These are phyloP conservation scores for Ensete ventricosum DNA, from an alignment of 176 grass and related monocot genomes.

Conservation along the genomic window DNA sequence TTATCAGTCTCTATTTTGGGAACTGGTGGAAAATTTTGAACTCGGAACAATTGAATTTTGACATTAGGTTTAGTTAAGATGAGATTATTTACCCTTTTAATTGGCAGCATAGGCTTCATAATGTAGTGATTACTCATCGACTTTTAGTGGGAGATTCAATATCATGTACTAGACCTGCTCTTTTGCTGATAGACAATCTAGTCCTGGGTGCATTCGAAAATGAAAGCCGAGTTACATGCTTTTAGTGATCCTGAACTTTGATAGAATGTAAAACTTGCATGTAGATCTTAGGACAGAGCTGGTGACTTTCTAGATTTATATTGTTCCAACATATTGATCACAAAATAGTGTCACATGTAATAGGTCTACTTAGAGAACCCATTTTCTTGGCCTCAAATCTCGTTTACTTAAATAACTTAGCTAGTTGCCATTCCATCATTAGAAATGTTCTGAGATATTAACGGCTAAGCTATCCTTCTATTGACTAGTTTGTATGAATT, in stretches of 20 bases:
- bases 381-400: neutral
- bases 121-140: neutral
- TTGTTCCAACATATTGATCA: neutral
- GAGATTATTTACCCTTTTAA: neutral
- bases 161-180: neutral
- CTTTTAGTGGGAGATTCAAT: neutral
- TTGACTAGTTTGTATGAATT: no score
- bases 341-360: neutral
- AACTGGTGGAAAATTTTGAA: neutral
- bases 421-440: neutral
- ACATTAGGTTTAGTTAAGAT: neutral
- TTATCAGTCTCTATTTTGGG: neutral
- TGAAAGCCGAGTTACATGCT: neutral
- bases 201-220: neutral
- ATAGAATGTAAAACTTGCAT: neutral
- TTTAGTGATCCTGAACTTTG: neutral
- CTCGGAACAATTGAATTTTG: neutral
- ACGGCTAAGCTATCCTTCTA: no score
- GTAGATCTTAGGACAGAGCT: neutral
- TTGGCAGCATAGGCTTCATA: neutral
- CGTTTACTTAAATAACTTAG: neutral
- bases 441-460: neutral
- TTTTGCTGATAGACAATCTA: neutral
- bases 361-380: neutral
- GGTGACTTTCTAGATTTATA: neutral